Percentiles rank a stretch among this genome's conserved stretches.
Evolutionary conservation across 2,329 filamentous ascomycete species (phyloP).

Genomic region (Colletotrichum lindemuthianum): DNA sequence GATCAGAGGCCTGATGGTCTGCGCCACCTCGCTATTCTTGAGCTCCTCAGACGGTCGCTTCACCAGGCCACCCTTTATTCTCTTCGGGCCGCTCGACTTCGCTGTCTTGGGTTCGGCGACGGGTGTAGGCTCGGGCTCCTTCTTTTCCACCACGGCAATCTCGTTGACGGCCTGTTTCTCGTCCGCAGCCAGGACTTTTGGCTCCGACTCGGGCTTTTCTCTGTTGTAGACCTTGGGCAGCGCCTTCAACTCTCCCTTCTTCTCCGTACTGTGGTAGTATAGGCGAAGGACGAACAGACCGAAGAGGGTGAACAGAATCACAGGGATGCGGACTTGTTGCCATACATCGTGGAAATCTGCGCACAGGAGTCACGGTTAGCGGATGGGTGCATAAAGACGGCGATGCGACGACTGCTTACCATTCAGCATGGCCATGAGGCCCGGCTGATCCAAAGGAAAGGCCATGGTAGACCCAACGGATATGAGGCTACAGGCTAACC

Average conservation of each 20-base stretch:
- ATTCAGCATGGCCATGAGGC: constrained; percentile 25
- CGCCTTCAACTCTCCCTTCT: constrained; percentile 31
- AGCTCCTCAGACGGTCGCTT: constrained; percentile 28
- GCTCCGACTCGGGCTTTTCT: constrained; percentile 19
- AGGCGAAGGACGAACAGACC: constrained; percentile 32
- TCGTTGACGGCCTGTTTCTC: too few relatives aligned
- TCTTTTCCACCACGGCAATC: constrained; percentile 34
- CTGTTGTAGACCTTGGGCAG: constrained; percentile 26
- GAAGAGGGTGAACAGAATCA: constrained; percentile 31
- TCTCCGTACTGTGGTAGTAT: constrained; percentile 32
- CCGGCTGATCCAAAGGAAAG: constrained; percentile 5
- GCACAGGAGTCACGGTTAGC: constrained; percentile 11
- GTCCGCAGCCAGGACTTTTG: neutral
- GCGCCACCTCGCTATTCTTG: constrained; percentile 41
- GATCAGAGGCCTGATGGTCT: constrained; percentile 75
- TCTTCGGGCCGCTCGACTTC: constrained; percentile 55
- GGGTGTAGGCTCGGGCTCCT: constrained; percentile 30
- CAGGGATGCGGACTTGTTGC: constrained; percentile 36
- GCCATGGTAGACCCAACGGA: constrained; percentile 16
- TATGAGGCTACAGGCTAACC: constrained; percentile 10
- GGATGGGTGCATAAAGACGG: neutral
- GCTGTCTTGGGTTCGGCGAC: constrained; percentile 41
- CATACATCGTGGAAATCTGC: constrained; percentile 33
- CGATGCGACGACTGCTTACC: constrained; percentile 13
- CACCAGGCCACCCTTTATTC: constrained; percentile 57